A percentile compares a stretch with the other conserved stretches of the same genome.
phyloP scores from a whole-genome alignment of 768 basidiomycete species.

The Paxillus ammoniavirescens region DNA sequence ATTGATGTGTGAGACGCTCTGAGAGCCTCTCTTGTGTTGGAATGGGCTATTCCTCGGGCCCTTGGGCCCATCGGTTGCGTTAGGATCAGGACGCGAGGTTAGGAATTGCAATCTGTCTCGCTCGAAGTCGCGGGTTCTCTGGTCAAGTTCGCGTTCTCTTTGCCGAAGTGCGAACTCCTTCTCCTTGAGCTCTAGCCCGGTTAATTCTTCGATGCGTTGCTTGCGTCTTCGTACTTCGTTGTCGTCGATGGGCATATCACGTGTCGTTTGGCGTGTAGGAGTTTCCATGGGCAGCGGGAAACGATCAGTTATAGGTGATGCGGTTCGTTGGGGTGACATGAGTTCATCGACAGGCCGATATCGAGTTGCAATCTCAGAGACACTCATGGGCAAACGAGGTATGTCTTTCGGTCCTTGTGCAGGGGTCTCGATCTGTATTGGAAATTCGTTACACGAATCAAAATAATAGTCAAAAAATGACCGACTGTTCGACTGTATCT shows the following conservation, averaged over 20 bases:
- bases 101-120: slow-evolving; percentile 46
- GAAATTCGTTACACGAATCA: slow-evolving; percentile 4
- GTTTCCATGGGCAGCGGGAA: slow-evolving; percentile 26
- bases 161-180: slow-evolving; percentile 53
- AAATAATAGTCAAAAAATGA: slow-evolving; percentile 6
- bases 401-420: slow-evolving; percentile 61
- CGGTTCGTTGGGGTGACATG: slow-evolving; percentile 39
- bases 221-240: slow-evolving; percentile 32
- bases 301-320: slow-evolving; percentile 34
- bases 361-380: slow-evolving; percentile 59
- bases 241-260: slow-evolving; percentile 19
- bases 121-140: slow-evolving; percentile 56
- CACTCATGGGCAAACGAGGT: slow-evolving; percentile 62
- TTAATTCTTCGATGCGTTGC: slow-evolving; percentile 47
- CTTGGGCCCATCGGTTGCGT: slow-evolving; percentile 28
- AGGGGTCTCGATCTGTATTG: slow-evolving; percentile 43
- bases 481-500: slow-evolving; percentile 59
- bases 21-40: slow-evolving; percentile 29
- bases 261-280: slow-evolving; percentile 11
- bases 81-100: slow-evolving; percentile 31
- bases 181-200: slow-evolving; percentile 52
- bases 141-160: slow-evolving; percentile 53
- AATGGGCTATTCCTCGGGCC: slow-evolving; percentile 24
- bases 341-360: slow-evolving; percentile 50
- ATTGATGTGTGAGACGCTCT: slow-evolving; percentile 28